A percentile compares a stretch with the other conserved stretches of the same genome.
Conservation (phyloP, 2,329 filamentous ascomycete species). For the Penicillium palitans region DNA sequence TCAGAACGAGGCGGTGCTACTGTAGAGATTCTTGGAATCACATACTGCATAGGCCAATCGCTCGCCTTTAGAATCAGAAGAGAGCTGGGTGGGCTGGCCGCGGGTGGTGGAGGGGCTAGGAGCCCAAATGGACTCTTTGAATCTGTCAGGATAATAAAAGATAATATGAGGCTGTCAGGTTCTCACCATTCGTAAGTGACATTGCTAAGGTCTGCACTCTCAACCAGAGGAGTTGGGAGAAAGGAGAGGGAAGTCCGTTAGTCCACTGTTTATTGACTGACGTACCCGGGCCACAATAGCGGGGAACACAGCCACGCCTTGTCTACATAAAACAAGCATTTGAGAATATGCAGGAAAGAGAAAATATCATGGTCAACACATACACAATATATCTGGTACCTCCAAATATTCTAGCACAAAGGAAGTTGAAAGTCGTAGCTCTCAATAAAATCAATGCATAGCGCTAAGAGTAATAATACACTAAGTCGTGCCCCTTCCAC, state of each 20-base stretch:
- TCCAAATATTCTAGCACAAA: not conserved
- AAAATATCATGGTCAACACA: not conserved
- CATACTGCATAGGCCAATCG: constrained; percentile 88
- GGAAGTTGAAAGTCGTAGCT: not conserved
- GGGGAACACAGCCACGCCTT: constrained; percentile 13
- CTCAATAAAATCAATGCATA: constrained; percentile 15
- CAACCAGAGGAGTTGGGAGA: constrained; percentile 8
- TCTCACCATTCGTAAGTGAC: constrained; percentile 48
- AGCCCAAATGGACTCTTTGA: constrained; percentile 71
- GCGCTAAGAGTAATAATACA: constrained; percentile 29
- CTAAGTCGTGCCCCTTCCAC: constrained; percentile 9
- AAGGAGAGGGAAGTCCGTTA: not conserved
- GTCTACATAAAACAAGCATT: constrained; percentile 1
- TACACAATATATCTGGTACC: not conserved
- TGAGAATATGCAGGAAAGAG: not conserved
- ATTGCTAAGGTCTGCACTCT: constrained; percentile 31
- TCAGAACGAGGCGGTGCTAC: not conserved
- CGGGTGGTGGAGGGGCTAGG: constrained; percentile 79
- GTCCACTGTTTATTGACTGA: constrained; percentile 24
- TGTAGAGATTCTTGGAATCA: constrained; percentile 13
- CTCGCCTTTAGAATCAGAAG: constrained; percentile 83
- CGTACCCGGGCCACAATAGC: constrained; percentile 20
- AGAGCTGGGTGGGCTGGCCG: constrained; percentile 86
- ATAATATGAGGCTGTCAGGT: not conserved
- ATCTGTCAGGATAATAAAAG: constrained; percentile 18